Evolutionary conservation across 208 protist genomes (phyloP), one percentile per base, ranked within the genome.

Genomic region (Crithidia thermophila): DNA sequence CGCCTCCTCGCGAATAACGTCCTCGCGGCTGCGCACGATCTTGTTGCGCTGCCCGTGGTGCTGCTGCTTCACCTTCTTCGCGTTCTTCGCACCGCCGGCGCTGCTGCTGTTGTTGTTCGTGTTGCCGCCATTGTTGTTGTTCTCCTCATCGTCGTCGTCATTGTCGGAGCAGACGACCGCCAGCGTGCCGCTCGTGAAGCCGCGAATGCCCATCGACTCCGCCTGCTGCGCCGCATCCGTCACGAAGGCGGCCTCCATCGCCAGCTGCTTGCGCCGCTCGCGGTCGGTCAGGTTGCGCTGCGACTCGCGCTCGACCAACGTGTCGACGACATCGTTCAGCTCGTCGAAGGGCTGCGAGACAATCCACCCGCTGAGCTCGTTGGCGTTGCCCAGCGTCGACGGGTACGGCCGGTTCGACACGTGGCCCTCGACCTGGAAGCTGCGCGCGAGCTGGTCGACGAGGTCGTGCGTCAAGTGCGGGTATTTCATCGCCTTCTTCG

Each of bases 161-260:
- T 72, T 74, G 36, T 92, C 88, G 20, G 84, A 89, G 65, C 72
- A 72, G 11, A 89, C 89, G 2, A 87, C 68, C 18, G 79, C 78
- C 14, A 93, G 64, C 34, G 74, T 76, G 13, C 87, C 79, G 30
- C 65, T 60, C n/a, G 83, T 84, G 77, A 94, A 94, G 45, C 82
- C 78, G 43, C 79, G 71, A 36, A 95, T 86, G 60, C 87, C 89
- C 89, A 95, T 95, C 33, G 89, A 93, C 79, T 92, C 76, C n/a
- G 89, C 89, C 67, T 93, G 89, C 63, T 86, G 74, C 65, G 77
- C 77, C 13, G 87, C 86, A 34, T 95, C 87, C 21, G 70, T 78
- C 25, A 91, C 82, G 61, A 91, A 95, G 57, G 81, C 82, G 27
- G 84, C 79, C 45, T 95, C 76, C 18, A 84, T 69, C 50, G 83